Evolutionary conservation across 75 land plant species (phyloP).

Genomic region (Cupressus sempervirens): DNA sequence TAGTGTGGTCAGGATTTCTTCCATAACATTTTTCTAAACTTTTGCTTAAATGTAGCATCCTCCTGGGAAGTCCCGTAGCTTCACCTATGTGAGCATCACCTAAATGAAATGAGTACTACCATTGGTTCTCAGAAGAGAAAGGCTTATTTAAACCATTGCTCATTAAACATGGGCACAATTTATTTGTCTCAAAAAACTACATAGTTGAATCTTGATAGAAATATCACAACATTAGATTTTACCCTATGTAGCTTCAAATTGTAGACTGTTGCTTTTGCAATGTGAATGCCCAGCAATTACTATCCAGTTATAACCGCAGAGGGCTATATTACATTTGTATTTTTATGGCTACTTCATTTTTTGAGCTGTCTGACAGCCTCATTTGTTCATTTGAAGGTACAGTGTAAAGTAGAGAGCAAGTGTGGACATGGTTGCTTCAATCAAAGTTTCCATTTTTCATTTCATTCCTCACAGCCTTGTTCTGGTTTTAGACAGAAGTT

Average conservation of each 20-base stretch:
- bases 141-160: too few species aligned
- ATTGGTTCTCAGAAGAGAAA: too few species aligned
- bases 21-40: neutral
- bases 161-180: too few species aligned
- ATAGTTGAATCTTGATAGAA: too few species aligned
- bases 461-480: neutral
- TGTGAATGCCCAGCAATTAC: neutral
- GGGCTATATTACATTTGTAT: neutral
- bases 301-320: neutral
- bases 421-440: constrained; percentile 3
- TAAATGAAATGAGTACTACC: too few species aligned
- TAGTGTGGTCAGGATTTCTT: neutral
- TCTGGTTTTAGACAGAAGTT: neutral
- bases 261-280: neutral
- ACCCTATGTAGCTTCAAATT: neutral
- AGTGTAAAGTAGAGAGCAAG: neutral
- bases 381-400: neutral
- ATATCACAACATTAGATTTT: too few species aligned
- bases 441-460: neutral
- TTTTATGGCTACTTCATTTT: neutral
- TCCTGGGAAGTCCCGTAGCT: too few species aligned
- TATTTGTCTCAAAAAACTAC: too few species aligned
- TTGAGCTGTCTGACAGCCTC: neutral
- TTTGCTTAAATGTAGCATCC: neutral
- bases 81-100: too few species aligned